phyloP scores from a whole-genome alignment of 768 basidiomycete species.

The Phaeolepiota aurea region DNA sequence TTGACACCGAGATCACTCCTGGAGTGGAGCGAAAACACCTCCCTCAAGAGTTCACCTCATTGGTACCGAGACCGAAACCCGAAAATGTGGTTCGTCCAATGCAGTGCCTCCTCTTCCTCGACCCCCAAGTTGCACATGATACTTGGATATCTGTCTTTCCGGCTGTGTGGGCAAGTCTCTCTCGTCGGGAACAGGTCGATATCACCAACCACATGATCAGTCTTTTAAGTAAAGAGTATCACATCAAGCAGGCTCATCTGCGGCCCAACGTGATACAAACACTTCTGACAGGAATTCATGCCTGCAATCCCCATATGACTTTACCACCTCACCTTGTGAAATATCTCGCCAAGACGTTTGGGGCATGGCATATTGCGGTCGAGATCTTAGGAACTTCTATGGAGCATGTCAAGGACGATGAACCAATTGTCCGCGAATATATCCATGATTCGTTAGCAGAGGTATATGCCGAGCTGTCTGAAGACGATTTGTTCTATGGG shows the following conservation, averaged over 20 bases:
- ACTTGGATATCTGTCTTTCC: slow-evolving; percentile 88
- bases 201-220: slow-evolving; percentile 85
- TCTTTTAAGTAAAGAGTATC: slow-evolving; percentile 89
- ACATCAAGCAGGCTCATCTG: slow-evolving; percentile 79
- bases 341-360: slow-evolving; percentile 92
- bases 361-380: slow-evolving; percentile 88
- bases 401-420: slow-evolving; percentile 74
- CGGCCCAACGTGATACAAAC: slow-evolving; percentile 92
- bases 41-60: slow-evolving; percentile 17
- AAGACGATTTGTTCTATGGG: slow-evolving; percentile 97
- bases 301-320: slow-evolving; percentile 81
- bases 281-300: slow-evolving; percentile 73
- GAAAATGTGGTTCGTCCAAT: slow-evolving; percentile 64
- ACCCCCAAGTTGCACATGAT: slow-evolving; percentile 68
- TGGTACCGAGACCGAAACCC: slow-evolving; percentile 32
- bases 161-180: slow-evolving; percentile 77
- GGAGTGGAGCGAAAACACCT: slow-evolving; percentile 32
- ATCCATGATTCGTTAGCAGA: slow-evolving; percentile 89
- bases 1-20: slow-evolving; percentile 31
- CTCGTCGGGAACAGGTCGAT: slow-evolving; percentile 81
- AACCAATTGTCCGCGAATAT: slow-evolving; percentile 69
- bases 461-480: slow-evolving; percentile 89
- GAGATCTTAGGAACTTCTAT: slow-evolving; percentile 81
- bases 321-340: slow-evolving; percentile 94
- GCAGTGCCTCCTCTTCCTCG: slow-evolving; percentile 76